Evolutionary conservation across 768 basidiomycete genomes (phyloP).

Genomic region (Calocera cornea): DNA sequence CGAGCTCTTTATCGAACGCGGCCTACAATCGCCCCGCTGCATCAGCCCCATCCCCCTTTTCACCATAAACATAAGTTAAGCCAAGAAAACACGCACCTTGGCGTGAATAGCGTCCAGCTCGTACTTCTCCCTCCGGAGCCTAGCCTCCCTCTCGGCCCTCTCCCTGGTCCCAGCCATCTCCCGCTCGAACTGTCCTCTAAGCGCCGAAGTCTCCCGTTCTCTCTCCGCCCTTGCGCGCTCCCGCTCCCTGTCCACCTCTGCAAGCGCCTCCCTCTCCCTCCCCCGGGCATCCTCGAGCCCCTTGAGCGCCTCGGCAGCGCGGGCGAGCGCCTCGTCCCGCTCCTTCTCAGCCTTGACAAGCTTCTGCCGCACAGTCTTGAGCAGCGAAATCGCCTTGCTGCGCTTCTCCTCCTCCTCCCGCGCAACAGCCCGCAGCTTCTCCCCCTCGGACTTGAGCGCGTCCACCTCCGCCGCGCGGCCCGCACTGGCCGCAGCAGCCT

Average conservation of each 20-base stretch:
- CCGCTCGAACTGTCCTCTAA: conserved; percentile 22
- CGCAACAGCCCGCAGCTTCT: conserved; percentile 42
- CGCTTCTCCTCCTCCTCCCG: conserved; percentile 98
- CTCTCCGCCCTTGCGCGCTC: conserved; percentile 47
- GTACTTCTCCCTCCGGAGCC: conserved; percentile 49
- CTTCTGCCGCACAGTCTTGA: conserved; percentile 94
- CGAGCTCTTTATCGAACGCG: conserved; percentile 52
- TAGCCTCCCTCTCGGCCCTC: conserved; percentile 53
- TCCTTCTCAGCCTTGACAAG: conserved; percentile 95
- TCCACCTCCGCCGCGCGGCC: conserved; percentile 44
- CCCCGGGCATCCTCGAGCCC: conserved; percentile 42
- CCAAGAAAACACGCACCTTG: conserved; percentile 41
- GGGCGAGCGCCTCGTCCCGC: conserved; percentile 60
- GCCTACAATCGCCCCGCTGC: conserved; percentile 32
- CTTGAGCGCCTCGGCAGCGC: conserved; percentile 38
- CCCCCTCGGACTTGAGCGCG: conserved; percentile 48
- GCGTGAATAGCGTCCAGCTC: conserved; percentile 61
- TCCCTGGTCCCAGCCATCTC: conserved; percentile 34
- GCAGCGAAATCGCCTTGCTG: conserved; percentile 75
- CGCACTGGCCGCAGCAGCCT: conserved; percentile 36
- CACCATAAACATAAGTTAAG: not conserved
- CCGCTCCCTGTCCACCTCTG: conserved; percentile 46
- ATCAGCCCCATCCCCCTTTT: not conserved
- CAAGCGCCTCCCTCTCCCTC: conserved; percentile 36
- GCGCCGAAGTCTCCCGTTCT: conserved; percentile 43